Conservation (phyloP, 768 basidiomycete genomes). For the Mycena venus region DNA sequence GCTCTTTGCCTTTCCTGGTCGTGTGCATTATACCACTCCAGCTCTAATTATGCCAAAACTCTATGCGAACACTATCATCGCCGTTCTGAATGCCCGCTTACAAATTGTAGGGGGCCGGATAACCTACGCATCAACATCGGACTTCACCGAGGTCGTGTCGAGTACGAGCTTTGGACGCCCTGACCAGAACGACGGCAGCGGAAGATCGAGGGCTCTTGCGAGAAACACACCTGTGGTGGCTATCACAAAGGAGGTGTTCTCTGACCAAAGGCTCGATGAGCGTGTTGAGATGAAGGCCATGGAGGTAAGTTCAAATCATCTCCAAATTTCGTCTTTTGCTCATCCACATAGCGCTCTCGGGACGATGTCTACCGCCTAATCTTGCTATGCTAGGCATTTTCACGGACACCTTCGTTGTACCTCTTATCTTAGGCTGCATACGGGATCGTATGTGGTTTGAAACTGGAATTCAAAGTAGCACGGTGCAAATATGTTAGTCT, state of each 20-base stretch:
- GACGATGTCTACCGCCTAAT: no score
- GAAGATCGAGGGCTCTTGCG: no score
- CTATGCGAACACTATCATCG: constrained; percentile 47
- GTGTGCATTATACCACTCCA: constrained; percentile 41
- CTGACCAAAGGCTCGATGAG: background rate
- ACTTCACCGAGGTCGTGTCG: background rate
- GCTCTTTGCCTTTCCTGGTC: constrained; percentile 42
- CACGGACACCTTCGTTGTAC: no score
- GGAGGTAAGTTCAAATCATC: background rate
- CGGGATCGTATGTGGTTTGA: no score
- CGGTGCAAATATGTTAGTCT: no score
- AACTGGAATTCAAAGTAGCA: no score
- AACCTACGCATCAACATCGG: background rate
- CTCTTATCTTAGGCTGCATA: no score
- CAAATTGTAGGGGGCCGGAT: constrained; percentile 37
- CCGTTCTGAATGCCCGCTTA: constrained; percentile 45
- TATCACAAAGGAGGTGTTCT: background rate
- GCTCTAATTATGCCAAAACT: constrained; percentile 43
- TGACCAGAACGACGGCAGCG: background rate
- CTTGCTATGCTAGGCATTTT: no score
- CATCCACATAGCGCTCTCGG: no score
- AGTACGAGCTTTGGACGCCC: no score
- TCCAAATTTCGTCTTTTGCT: no score
- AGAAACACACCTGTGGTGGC: background rate
- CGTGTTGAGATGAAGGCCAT: background rate